Base-by-base conservation (phyloP, 2,329 filamentous ascomycete genomes). In the Colletotrichum shisoi region DNA sequence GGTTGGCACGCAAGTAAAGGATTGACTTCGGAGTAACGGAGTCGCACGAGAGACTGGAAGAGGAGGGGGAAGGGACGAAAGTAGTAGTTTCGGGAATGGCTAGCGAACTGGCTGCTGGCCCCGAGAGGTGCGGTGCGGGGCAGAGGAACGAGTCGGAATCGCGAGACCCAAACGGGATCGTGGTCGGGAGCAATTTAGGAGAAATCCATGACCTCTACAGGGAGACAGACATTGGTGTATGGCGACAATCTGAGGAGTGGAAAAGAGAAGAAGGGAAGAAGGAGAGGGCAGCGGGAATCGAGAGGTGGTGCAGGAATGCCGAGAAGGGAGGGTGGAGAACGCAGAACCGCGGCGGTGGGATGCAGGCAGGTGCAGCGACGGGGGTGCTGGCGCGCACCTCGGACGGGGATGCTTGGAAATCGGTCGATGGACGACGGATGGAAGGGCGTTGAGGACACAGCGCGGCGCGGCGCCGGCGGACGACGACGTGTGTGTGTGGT, bases 351-450 rank as follows among this genome's bases (percentile, higher is more conserved):
- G 49, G 65, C 27, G 60, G 65, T 69, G 68, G 64, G 56, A 59
- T 61, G 57, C 62, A 64, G 49, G 31, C 58, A 52, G 44, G 54
- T n/a, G 42, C 19, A 67, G 51, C 21, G n/a, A 53, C 51, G 51
- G 57, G 51, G 57, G 58, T 44, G 42, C 31, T 57, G 61, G 48
- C 42, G 51, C 49, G 54, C 48, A 56, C 53, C 46, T 65, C 61
- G 56, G 65, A 65, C 54, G 62, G 62, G 65, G 61, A 60, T 68
- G 65, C 49, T 68, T 68, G 61, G 65, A 68, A 68, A 68, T 68
- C 65, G 65, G 56, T 51, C 65, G 61, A 68, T 60, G 34, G 40
- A 48, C 52, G 60, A 63, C 52, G 44, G 39, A 51, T 44, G 53
- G 56, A 49, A 65, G 56, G 62, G 62, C 44, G 64, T 67, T 67